Base-by-base conservation (phyloP, 2,329 filamentous ascomycete species). In the Xenosphaeropsis pyriputrescens region DNA sequence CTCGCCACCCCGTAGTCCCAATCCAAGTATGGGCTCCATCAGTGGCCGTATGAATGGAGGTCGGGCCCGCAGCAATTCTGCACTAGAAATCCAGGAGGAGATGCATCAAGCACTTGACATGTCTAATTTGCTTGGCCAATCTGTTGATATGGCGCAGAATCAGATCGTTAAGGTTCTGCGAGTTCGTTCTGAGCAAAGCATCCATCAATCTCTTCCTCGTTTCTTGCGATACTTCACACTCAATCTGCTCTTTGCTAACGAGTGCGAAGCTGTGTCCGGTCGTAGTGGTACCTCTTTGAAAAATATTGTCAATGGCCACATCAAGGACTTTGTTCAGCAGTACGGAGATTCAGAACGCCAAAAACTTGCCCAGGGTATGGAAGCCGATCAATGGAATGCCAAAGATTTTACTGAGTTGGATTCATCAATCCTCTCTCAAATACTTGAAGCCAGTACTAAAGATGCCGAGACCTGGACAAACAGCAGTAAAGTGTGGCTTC, bases 201-300 rank as follows among this genome's bases (percentile, higher is more conserved):
- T 74, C 2, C 70, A 72, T 18, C 61, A 89, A 8, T 71, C 79
- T 1, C 65, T 85, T 2, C 63, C 73, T 34, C 68, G 73, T 47
- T 93, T 93, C 56, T 60, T 91, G 32, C 73, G 85, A 29, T 91
- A 91, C 56, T 88, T 89, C 49, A 84, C 74, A 1, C 67, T 93
- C 26, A 91, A 89, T 50, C 65, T 85, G 6, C 72, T 85, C 39
- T 91, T 93, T 56, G 80, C 82, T 34, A 85, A 86, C 43, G 85
- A 93, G 54, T 91, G 85, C 51, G 85, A 93, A 57, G 79, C 82
- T 13, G 77, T 91, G 15, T 89, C 82, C 16, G 84, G 85, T 1
- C 72, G 82, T 40, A 82, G 82, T 41, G 82, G 84, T 7, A 79
- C 76, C 2, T 66, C 76, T 2, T 62, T 93, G 5, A 89, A 89